Evolutionary conservation across 1,139 yeast genomes (phyloP).

Genomic region (Blastobotrys malaysiensis): DNA sequence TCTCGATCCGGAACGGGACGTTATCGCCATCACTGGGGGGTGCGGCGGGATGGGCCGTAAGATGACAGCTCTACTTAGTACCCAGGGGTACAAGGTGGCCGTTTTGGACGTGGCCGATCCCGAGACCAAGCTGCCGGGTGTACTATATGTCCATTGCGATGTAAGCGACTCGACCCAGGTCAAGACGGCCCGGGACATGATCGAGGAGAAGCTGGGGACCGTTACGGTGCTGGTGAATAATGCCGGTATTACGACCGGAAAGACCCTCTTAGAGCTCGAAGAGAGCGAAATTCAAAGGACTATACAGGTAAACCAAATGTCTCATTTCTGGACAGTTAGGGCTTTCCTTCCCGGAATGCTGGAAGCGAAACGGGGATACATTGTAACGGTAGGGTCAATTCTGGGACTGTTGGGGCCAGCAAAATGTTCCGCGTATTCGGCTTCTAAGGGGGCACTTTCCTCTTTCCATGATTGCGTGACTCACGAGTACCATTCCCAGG

Average conservation of each 20-base stretch:
- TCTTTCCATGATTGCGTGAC: slow-evolving; percentile 76
- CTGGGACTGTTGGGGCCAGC: slow-evolving; percentile 69
- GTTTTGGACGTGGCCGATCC: slow-evolving; percentile 47
- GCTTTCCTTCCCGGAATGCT: slow-evolving; percentile 36
- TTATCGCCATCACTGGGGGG: slow-evolving; percentile 61
- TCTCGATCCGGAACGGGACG: slow-evolving; percentile 22
- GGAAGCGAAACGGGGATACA: slow-evolving; percentile 37
- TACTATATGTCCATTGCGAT: slow-evolving; percentile 45
- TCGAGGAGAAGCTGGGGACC: slow-evolving; percentile 28
- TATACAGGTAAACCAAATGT: slow-evolving; percentile 51
- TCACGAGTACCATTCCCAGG: slow-evolving; percentile 46
- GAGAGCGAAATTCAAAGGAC: slow-evolving; percentile 29
- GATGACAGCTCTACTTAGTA: slow-evolving; percentile 37
- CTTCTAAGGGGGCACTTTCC: slow-evolving; percentile 75
- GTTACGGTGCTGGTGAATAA: slow-evolving; percentile 61
- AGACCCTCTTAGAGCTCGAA: slow-evolving; percentile 38
- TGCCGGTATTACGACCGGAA: slow-evolving; percentile 56
- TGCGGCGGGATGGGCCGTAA: slow-evolving; percentile 54
- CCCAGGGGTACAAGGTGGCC: slow-evolving; percentile 37
- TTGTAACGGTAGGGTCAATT: slow-evolving; percentile 56
- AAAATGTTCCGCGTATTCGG: slow-evolving; percentile 68
- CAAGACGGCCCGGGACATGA: slow-evolving; percentile 28
- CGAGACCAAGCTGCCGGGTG: slow-evolving; percentile 24
- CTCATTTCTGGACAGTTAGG: slow-evolving; percentile 50
- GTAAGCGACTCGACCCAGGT: slow-evolving; percentile 39